phyloP scores from a whole-genome alignment of 495 filamentous ascomycete genomes.

The Penicillium pulvis region DNA sequence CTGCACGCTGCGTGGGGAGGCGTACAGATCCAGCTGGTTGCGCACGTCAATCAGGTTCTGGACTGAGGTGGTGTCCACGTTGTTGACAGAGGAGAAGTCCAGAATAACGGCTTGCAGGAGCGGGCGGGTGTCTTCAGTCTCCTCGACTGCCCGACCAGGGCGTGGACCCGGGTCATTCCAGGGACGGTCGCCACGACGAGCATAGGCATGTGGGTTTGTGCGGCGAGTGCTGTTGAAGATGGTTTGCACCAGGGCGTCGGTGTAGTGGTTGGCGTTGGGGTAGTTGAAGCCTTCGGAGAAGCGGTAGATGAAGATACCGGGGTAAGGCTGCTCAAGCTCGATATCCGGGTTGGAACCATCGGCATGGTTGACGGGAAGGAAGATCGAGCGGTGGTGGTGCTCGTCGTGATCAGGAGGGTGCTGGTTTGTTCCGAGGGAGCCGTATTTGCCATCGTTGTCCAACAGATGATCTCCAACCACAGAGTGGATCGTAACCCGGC shows the following conservation, averaged over 20 bases:
- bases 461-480: constrained; percentile 81
- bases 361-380: constrained; percentile 83
- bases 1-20: constrained; percentile 80
- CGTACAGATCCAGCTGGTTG: constrained; percentile 92
- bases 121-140: constrained; percentile 52
- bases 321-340: constrained; percentile 76
- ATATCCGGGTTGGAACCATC: constrained; percentile 92
- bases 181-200: constrained; percentile 77
- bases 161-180: constrained; percentile 94
- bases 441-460: constrained; percentile 60
- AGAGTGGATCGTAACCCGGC: constrained; percentile 85
- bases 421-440: constrained; percentile 48
- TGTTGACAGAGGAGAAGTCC: constrained; percentile 94
- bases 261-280: constrained; percentile 89
- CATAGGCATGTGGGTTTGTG: constrained; percentile 67
- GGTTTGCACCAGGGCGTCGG: constrained; percentile 72
- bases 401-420: constrained; percentile 30
- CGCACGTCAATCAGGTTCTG: constrained; percentile 97
- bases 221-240: constrained; percentile 79
- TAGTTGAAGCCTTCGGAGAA: constrained; percentile 98
- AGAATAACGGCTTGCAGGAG: constrained; percentile 91
- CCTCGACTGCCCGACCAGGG: constrained; percentile 46
- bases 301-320: constrained; percentile 96
- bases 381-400: constrained; percentile 65
- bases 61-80: constrained; percentile 91